A percentile compares a stretch with the other conserved stretches of the same genome.
phyloP scores from a whole-genome alignment of 2,329 filamentous ascomycete genomes.

The Purpureocillium lavendulum region DNA sequence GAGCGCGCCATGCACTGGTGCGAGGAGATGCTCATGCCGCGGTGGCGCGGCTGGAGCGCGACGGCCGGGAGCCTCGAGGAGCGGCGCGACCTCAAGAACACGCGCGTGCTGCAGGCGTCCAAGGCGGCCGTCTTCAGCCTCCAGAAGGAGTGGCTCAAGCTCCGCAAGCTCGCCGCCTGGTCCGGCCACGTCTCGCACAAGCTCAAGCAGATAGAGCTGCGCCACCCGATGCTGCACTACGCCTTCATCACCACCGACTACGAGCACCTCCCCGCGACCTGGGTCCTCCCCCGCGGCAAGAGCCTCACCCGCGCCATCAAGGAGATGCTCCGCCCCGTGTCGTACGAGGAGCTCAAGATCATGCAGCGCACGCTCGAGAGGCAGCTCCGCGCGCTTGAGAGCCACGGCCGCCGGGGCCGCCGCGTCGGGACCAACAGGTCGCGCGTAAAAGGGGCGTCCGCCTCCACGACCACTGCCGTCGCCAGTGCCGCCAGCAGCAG shows the following conservation, averaged over 20 bases:
- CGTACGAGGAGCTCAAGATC: constrained; percentile 18
- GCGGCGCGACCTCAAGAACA: constrained; percentile 26
- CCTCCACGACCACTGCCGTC: too few relatives aligned
- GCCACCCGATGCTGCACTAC: constrained; percentile 31
- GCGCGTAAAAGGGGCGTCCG: background rate
- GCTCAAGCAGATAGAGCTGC: constrained; percentile 26
- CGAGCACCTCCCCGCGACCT: constrained; percentile 17
- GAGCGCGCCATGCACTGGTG: constrained; percentile 64
- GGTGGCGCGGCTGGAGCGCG: constrained; percentile 65
- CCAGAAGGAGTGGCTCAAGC: constrained; percentile 39
- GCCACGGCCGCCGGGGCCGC: too few relatives aligned
- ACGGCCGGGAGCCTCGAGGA: constrained; percentile 17
- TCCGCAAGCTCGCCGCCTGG: constrained; percentile 40
- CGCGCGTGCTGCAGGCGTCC: constrained; percentile 22
- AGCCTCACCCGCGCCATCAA: constrained; percentile 19
- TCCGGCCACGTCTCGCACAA: constrained; percentile 33
- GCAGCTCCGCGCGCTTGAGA: too few relatives aligned
- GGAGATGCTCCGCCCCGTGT: constrained; percentile 18
- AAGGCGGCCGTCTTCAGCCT: constrained; percentile 37
- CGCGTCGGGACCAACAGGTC: background rate
- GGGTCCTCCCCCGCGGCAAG: constrained; percentile 12
- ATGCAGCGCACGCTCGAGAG: constrained; percentile 14
- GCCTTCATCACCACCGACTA: constrained; percentile 27
- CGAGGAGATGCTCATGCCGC: constrained; percentile 69
- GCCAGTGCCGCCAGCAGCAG: too few relatives aligned